Base-by-base conservation (phyloP, 225 moss, liverwort and hornwort species). In the Pseudisothecium myosuroides region DNA sequence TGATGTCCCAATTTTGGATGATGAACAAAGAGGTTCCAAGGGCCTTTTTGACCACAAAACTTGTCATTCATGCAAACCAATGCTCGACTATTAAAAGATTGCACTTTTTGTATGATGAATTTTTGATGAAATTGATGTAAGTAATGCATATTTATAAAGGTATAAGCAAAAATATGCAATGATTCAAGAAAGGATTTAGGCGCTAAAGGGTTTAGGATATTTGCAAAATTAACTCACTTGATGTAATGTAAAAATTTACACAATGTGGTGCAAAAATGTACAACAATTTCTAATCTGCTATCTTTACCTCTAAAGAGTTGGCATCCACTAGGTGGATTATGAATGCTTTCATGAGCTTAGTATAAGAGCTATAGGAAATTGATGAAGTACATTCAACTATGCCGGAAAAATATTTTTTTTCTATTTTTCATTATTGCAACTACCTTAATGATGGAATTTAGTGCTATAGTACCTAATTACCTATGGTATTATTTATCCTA, bases 271-370 rank as follows among this genome's bases (percentile, higher is more conserved):
- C 6, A 11, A 21, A 66, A 66, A 37, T 11, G 0, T 21, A 67
- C 37, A 37, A 37, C 6, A 37, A 20, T 37, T 37, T 67, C 6
- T 37, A 11, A 4, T 37, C 21, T 67, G 11, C 6, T 37, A 11
- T 20, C 20, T 36, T 37, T 36, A 66, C 0, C 2, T 2, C 20
- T 37, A 37, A 20, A 37, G 20, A 67, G 6, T 0, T 1, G 3
- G 12, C 37, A 67, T 66, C 37, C 6, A 37, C 11, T 20, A 37
- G 37, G 36, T 66, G 66, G 37, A 66, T 20, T 66, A 36, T 66
- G 6, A 66, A 37, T 66, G 66, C 2, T 37, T 37, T 65, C 10
- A 20, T 37, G 37, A 37, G 6, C 37, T 67, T 37, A 37, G 11
- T 66, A 20, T 66, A 20, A 3, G 19, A 36, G 19, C 5, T 36